Evolutionary conservation across 2,329 filamentous ascomycete species (phyloP).

Genomic region (Ascochyta koolunga): DNA sequence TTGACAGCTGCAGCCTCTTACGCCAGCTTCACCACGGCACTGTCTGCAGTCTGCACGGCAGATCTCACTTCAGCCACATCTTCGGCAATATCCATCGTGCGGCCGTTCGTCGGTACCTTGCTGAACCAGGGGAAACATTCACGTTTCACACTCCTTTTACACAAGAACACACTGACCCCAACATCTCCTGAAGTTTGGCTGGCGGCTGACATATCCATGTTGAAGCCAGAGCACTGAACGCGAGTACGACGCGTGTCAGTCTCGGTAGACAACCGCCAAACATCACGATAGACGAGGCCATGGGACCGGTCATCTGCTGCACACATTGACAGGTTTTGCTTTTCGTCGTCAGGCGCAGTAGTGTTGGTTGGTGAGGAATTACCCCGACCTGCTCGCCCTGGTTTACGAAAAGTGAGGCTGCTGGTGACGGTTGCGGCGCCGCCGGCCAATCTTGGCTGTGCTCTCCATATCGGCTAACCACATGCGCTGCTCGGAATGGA

Average conservation of each 20-base stretch:
- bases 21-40: constrained; percentile 6
- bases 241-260: constrained; percentile 7
- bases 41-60: constrained; percentile 9
- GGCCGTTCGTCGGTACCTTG: constrained; percentile 13
- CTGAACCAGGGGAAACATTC: not conserved
- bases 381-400: constrained; percentile 35
- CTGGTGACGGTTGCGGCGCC: constrained; percentile 32
- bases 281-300: constrained; percentile 10
- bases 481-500: constrained; percentile 23
- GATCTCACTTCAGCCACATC: constrained; percentile 5
- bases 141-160: constrained; percentile 9
- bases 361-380: constrained; percentile 18
- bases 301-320: constrained; percentile 19
- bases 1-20: constrained; percentile 18
- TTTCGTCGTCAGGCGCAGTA: constrained; percentile 10
- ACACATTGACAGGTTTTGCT: constrained; percentile 15
- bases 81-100: constrained; percentile 12
- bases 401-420: constrained; percentile 40
- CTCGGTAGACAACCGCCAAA: constrained; percentile 6
- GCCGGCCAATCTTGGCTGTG: constrained; percentile 31
- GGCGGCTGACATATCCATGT: not conserved
- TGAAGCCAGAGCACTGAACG: constrained; percentile 1
- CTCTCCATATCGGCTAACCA: constrained; percentile 15
- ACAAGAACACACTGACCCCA: constrained; percentile 6
- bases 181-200: not conserved